Evolutionary conservation across 2,329 filamentous ascomycete species (phyloP), one percentile per base, ranked within the genome.

Genomic region (Colletotrichum tamarilloi): DNA sequence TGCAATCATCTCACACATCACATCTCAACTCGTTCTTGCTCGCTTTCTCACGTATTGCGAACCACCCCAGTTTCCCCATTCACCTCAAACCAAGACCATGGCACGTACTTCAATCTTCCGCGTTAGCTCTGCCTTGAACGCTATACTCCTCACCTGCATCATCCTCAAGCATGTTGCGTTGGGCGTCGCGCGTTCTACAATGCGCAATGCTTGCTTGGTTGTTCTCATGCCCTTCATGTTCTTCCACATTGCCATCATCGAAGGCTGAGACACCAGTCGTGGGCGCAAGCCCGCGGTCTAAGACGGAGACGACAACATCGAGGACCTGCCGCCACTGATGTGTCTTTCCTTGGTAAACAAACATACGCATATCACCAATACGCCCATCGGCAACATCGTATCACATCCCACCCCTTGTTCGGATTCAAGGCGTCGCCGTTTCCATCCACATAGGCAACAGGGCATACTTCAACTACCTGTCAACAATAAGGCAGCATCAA

Each of bases 161-260:
- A 70, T 73, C 6, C 70, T 73, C 67, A 73, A 73, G 46, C 70
- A 70, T n/a, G 60, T 70, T 28, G 56, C 60, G 14, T 38, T 73
- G 28, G 67, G 55, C 32, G 46, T 73, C 35, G 49, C 60, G 11
- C 60, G 62, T n/a, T 73, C 67, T 3, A 56, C 70, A 9, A 9
- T 62, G 14, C 67, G 70, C 2, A 60, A 70, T 30, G 70, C 62
- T 2, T 70, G 60, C 53, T 66, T 73, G 67, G 70, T 38, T 0
- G 49, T 70, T 5, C 60, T 73, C 5, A 70, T 73, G 53, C 70
- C 70, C n/a, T n/a, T 73, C 35, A 66, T 73, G 67, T 62, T 73
- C 28, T 8, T 73, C 14, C 70, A 73, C 46, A 63, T 73, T 16
- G 42, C 68, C 32, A 62, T 70, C 46, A 38, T 73, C 26, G 70